Evolutionary conservation across 257 asterid genomes (phyloP).

Genomic region (Scutellaria barbata): DNA sequence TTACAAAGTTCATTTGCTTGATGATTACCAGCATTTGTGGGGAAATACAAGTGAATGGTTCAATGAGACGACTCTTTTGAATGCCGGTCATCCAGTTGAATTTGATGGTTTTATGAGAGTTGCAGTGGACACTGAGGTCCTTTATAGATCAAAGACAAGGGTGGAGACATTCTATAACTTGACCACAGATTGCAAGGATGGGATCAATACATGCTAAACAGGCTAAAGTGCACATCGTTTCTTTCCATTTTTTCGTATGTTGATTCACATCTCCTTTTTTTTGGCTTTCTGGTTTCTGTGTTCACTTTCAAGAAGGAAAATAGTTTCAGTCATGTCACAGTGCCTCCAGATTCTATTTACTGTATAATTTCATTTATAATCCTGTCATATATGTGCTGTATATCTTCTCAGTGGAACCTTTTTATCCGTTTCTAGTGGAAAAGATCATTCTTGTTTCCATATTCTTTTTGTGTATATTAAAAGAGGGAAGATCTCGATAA

Average conservation of each 20-base stretch:
- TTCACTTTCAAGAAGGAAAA: slow-evolving; percentile 8
- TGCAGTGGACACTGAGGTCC: slow-evolving; percentile 95
- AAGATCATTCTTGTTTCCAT: background rate
- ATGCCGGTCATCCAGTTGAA: slow-evolving; percentile 70
- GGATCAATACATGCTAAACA: slow-evolving; percentile 73
- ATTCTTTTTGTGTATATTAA: background rate
- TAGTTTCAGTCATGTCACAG: slow-evolving; percentile 21
- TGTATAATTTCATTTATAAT: slow-evolving; percentile 31
- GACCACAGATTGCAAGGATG: slow-evolving; percentile 94
- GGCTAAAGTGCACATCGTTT: slow-evolving; percentile 18
- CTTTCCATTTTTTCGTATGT: slow-evolving; percentile 3
- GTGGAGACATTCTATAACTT: slow-evolving; percentile 92
- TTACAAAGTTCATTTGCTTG: slow-evolving; percentile 88
- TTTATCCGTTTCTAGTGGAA: slow-evolving; percentile 16
- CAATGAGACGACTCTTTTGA: slow-evolving; percentile 70
- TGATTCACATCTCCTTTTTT: background rate
- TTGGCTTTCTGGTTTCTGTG: background rate
- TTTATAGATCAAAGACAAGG: slow-evolving; percentile 73
- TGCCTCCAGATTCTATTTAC: slow-evolving; percentile 27
- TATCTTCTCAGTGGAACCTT: slow-evolving; percentile 10
- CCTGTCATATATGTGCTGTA: slow-evolving; percentile 26
- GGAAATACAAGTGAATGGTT: slow-evolving; percentile 91
- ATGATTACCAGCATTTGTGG: slow-evolving; percentile 83
- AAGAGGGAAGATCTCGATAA: background rate
- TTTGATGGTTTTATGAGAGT: slow-evolving; percentile 96